Conservation (phyloP, 164 flowering plant genomes). For the Macadamia integrifolia region DNA sequence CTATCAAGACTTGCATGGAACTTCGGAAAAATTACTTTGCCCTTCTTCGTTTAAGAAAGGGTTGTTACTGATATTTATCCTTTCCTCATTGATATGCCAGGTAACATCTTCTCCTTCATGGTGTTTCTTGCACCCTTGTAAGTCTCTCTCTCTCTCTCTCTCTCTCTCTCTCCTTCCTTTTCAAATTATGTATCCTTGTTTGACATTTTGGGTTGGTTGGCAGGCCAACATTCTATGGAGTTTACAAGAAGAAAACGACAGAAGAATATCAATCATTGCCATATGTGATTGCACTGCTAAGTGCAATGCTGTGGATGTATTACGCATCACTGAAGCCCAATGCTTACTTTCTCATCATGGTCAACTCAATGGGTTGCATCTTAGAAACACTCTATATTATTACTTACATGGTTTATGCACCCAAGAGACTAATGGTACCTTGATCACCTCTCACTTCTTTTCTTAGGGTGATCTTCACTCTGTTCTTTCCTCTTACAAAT, state of each 20-base stretch:
- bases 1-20: background rate
- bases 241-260: slow-evolving; percentile 47
- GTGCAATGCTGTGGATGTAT: slow-evolving; percentile 58
- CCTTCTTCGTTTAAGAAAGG: background rate
- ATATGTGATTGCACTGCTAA: slow-evolving; percentile 40
- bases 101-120: slow-evolving; percentile 41
- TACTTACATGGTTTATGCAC: slow-evolving; percentile 34
- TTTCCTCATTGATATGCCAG: slow-evolving; percentile 10
- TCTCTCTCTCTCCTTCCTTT: too few species aligned
- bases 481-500: background rate
- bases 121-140: slow-evolving; percentile 58
- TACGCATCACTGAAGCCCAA: slow-evolving; percentile 41
- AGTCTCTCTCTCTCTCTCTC: slow-evolving; percentile 17
- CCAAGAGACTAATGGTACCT: slow-evolving; percentile 10
- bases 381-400: slow-evolving; percentile 34
- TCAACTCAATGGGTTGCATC: slow-evolving; percentile 39
- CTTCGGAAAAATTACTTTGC: background rate
- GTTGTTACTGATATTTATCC: too few species aligned
- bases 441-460: too few species aligned
- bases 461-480: too few species aligned
- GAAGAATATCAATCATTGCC: slow-evolving; percentile 57
- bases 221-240: slow-evolving; percentile 56
- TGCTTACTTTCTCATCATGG: slow-evolving; percentile 40
- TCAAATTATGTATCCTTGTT: too few species aligned
- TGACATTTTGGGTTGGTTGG: background rate